Evolutionary conservation across 371 early-diverging fungal genomes (phyloP).

Genomic region (Umbelopsis sp.): DNA sequence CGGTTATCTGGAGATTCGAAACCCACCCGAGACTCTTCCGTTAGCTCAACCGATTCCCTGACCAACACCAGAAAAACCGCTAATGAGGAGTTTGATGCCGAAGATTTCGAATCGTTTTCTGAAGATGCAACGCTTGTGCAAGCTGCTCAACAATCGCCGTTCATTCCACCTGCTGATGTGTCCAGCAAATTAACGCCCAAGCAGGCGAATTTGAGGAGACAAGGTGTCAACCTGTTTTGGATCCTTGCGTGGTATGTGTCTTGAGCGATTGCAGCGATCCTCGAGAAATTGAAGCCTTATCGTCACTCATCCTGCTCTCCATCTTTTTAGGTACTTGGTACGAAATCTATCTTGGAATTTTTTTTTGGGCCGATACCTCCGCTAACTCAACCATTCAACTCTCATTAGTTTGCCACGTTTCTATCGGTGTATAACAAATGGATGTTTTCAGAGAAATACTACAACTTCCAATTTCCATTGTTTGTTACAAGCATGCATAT

Average conservation of each 20-base stretch:
- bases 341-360: background rate
- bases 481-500: conserved; percentile 79
- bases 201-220: conserved; percentile 33
- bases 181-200: background rate
- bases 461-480: conserved; percentile 80
- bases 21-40: background rate
- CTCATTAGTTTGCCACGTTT: conserved; percentile 60
- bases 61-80: background rate
- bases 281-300: background rate
- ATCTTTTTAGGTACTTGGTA: conserved; percentile 37
- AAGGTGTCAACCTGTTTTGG: conserved; percentile 48
- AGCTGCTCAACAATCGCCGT: background rate
- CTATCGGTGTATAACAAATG: conserved; percentile 89
- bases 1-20: conserved; percentile 13
- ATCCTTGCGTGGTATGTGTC: conserved; percentile 45
- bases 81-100: background rate
- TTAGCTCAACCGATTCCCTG: background rate
- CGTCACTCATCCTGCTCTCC: conserved; percentile 5
- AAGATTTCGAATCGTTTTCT: background rate
- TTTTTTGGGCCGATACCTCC: background rate
- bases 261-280: no score
- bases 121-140: background rate
- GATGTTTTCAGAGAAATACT: conserved; percentile 78
- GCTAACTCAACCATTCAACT: background rate
- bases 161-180: background rate